Evolutionary conservation across 805 yeast species (phyloP), one percentile per base, ranked within the genome.

Genomic region (Nematodospora valgi): DNA sequence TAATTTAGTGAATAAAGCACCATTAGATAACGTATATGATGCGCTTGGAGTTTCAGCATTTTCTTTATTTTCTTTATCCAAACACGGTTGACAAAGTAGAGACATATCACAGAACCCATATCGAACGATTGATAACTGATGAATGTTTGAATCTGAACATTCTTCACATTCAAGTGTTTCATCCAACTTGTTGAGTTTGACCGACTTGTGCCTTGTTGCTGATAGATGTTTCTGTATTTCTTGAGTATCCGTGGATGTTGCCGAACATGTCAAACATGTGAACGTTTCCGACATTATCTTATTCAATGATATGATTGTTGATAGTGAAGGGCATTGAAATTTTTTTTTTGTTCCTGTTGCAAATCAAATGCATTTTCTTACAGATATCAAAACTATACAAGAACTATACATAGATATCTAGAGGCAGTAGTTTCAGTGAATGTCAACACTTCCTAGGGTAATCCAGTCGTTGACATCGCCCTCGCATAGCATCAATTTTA

Each of bases 401-500:
- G n/a, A n/a, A n/a, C n/a, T n/a, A n/a, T n/a, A n/a, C n/a, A n/a
- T n/a, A n/a, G n/a, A n/a, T n/a, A n/a, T n/a, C n/a, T n/a, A n/a
- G n/a, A n/a, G n/a, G n/a, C n/a, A n/a, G n/a, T n/a, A n/a, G n/a
- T n/a, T n/a, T n/a, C n/a, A n/a, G n/a, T n/a, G n/a, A n/a, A 68
- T 47, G 41, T 65, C 72, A 5, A 68, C 72, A 27, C 66, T 64
- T 2, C 87, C 91, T 40, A 83, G 59, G 1, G 72, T 72, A 26
- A 70, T 62, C 94, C 94, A 84, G 37, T 79, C 74, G 30, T 67
- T 72, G 5, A 79, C 79, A 4, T 82, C 85, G 0, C 91, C 91
- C 46, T 77, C 82, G 49, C 88, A 81, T 13, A 67, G 65, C 5
- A 84, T 86, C 35, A 84, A 68, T 45, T 80, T 75, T 16, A 81